A percentile compares a stretch with the other conserved stretches of the same genome.
phyloP scores from a whole-genome alignment of 257 asterid species.

The Pogostemon cablin region DNA sequence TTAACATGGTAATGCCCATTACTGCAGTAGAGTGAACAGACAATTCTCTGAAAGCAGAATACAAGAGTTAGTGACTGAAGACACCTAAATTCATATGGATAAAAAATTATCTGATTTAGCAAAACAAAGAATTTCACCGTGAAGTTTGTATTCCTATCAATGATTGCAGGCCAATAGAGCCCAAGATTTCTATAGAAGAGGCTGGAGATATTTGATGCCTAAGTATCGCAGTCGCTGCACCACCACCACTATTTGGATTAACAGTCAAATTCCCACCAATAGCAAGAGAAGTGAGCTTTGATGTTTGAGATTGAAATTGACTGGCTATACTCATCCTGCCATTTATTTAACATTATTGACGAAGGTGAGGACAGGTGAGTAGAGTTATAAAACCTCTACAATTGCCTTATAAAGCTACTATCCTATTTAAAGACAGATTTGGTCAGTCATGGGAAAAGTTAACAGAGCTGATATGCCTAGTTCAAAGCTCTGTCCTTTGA shows the following conservation, averaged over 20 bases:
- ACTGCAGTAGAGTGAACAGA: conserved; percentile 80
- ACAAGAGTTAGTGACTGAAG: conserved; percentile 26
- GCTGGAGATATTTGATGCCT: conserved; percentile 78
- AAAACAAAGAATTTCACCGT: conserved; percentile 53
- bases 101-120: conserved; percentile 9
- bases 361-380: conserved; percentile 24
- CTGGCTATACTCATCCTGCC: conserved; percentile 94
- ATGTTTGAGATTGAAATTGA: conserved; percentile 79
- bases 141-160: conserved; percentile 75
- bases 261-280: conserved; percentile 88
- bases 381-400: neutral
- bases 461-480: neutral
- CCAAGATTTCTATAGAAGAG: conserved; percentile 76
- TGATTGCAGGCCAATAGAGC: conserved; percentile 83
- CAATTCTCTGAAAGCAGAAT: conserved; percentile 61
- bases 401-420: conserved; percentile 9
- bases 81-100: conserved; percentile 19
- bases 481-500: conserved; percentile 3
- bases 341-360: conserved; percentile 34
- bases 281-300: conserved; percentile 63
- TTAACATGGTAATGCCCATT: conserved; percentile 78
- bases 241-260: conserved; percentile 69
- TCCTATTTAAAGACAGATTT: conserved; percentile 4
- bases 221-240: conserved; percentile 73
- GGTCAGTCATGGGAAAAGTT: neutral